These are phyloP conservation scores for Aspergillus aculeatinus DNA, from an alignment of 2,329 filamentous ascomycete species.

Conservation along the genomic window DNA sequence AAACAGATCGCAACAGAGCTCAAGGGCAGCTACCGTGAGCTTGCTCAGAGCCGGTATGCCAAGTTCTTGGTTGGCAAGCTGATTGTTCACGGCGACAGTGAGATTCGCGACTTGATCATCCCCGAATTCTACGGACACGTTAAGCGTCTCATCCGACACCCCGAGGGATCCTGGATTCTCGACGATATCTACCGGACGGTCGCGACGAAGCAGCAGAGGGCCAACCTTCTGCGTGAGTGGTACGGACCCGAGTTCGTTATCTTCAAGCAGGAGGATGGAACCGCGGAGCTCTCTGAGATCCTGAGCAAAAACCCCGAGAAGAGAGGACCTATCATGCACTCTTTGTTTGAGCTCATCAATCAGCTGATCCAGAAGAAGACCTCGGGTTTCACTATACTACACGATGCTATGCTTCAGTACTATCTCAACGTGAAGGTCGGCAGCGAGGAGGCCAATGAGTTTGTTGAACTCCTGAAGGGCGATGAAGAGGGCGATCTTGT, in stretches of 20 bases:
- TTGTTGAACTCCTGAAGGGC: slow-evolving; percentile 84
- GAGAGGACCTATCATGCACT: slow-evolving; percentile 80
- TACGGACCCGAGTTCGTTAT: slow-evolving; percentile 92
- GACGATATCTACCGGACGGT: slow-evolving; percentile 93
- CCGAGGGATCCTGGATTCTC: slow-evolving; percentile 95
- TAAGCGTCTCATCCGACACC: slow-evolving; percentile 88
- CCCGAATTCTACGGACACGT: slow-evolving; percentile 95
- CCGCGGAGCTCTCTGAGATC: slow-evolving; percentile 71
- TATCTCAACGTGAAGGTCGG: slow-evolving; percentile 76
- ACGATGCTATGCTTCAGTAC: slow-evolving; percentile 98
- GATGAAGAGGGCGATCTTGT: slow-evolving; percentile 87
- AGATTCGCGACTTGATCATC: slow-evolving; percentile 84
- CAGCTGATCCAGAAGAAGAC: slow-evolving; percentile 93
- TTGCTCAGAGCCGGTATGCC: slow-evolving; percentile 93
- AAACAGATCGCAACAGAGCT: slow-evolving; percentile 85
- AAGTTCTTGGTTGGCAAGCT: slow-evolving; percentile 97
- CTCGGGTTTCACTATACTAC: slow-evolving; percentile 94
- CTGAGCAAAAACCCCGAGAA: slow-evolving; percentile 79
- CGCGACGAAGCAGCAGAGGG: slow-evolving; percentile 82
- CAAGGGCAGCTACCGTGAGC: slow-evolving; percentile 74
- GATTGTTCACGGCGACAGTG: slow-evolving; percentile 83
- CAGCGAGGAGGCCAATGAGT: slow-evolving; percentile 79
- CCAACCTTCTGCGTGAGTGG: slow-evolving; percentile 84
- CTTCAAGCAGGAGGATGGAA: slow-evolving; percentile 61
- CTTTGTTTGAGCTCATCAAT: slow-evolving; percentile 83